Base-by-base conservation (phyloP, 805 yeast genomes). In the Candida sanyiensis region DNA sequence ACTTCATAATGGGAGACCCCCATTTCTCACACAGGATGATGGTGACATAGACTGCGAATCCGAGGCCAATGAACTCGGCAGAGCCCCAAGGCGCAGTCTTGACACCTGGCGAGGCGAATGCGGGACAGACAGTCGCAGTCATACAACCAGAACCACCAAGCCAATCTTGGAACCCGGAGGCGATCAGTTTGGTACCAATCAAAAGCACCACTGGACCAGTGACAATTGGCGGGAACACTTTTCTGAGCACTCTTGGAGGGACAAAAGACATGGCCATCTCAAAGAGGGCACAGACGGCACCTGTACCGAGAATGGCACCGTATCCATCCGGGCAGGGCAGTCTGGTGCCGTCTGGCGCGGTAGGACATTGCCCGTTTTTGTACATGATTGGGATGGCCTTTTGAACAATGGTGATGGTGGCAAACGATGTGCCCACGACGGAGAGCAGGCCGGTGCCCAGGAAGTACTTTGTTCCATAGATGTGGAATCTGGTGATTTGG, bases 1-100 rank as follows among this genome's bases (percentile, higher is more conserved):
- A 84, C 58, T 83, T 86, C 93, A 88, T 83, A 52, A 88, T 83
- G 40, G 97, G 97, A 10, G 96, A 77, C 27, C 97, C 97, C 74
- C 84, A 88, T 59, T 77, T 77, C 60, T 88, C 96, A 52, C 82
- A 73, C 28, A 85, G 44, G 43, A 88, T 71, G 52, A 88, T 86
- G 6, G 87, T 66, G 21, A 76, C 69, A 54, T 75, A 85, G 8
- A 87, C 96, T 23, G 82, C 63, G 69, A 88, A 86, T 3, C 96
- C 96, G 25, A 88, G 69, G 33, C 96, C 97, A 48, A 88, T 64
- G 56, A 81, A 88, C 56, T 80, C 73, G n/a, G 96, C 95, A 11
- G 89, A 76, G 4, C 96, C 96, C 89, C 90, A 88, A 5, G 72
- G 71, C 35, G 73, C 70, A 13, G 70, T 66, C 51, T n/a, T n/a